Evolutionary conservation across 345 rosid species (phyloP).

Genomic region (Conringia planisiliqua): DNA sequence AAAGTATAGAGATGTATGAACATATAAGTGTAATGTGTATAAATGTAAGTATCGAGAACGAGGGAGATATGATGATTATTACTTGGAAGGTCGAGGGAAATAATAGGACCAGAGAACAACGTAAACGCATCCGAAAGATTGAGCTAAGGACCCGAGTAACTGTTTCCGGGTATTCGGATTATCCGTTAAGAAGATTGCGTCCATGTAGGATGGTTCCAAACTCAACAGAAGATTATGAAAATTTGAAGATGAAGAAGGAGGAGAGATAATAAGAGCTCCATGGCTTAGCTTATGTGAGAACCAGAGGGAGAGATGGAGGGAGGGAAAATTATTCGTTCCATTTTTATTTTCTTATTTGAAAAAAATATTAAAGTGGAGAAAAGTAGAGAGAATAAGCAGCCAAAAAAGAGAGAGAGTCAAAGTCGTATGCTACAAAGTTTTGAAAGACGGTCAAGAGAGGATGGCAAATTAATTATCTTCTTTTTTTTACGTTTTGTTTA

Average conservation of each 20-base stretch:
- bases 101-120: conserved; percentile 61
- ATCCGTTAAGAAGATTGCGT: conserved; percentile 44
- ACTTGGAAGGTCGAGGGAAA: conserved; percentile 44
- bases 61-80: conserved; percentile 24
- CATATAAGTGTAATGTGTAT: background rate
- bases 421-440: conserved; percentile 29
- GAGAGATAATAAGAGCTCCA: background rate
- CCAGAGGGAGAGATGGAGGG: background rate
- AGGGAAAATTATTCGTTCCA: conserved; percentile 33
- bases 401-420: conserved; percentile 26
- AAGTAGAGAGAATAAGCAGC: conserved; percentile 32
- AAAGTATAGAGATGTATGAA: background rate
- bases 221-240: background rate
- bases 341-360: conserved; percentile 1
- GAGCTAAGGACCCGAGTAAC: conserved; percentile 46
- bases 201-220: conserved; percentile 36
- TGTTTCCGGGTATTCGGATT: conserved; percentile 37
- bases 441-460: conserved; percentile 36
- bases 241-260: background rate
- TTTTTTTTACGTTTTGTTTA: background rate
- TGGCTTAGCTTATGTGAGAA: conserved; percentile 7
- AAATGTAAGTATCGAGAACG: background rate
- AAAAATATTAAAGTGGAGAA: conserved; percentile 10
- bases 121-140: conserved; percentile 50
- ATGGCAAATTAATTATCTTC: conserved; percentile 20